Evolutionary conservation across 1,139 yeast species (phyloP).

Genomic region (Taphrina betulina): DNA sequence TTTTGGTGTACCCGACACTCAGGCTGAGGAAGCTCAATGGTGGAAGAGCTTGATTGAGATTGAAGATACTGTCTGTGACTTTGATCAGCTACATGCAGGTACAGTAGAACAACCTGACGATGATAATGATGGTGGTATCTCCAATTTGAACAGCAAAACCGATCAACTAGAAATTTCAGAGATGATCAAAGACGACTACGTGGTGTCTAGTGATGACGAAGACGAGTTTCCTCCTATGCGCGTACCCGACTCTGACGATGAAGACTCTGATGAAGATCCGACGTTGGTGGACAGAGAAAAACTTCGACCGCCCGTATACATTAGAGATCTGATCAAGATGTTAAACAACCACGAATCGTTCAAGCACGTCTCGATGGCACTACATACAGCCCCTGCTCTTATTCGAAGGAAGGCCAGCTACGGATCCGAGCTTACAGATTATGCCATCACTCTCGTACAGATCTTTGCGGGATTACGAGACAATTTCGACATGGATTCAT

Average conservation of each 20-base stretch:
- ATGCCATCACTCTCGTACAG: slow-evolving; percentile 18
- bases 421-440: slow-evolving; percentile 22
- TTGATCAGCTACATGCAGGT: slow-evolving; percentile 2
- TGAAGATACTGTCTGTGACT: not conserved
- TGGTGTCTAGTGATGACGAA: slow-evolving; percentile 9
- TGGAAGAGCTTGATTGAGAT: slow-evolving; percentile 14
- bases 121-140: not conserved
- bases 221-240: slow-evolving; percentile 11
- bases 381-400: slow-evolving; percentile 9
- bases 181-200: not conserved
- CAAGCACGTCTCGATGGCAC: slow-evolving; percentile 9
- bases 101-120: slow-evolving; percentile 11
- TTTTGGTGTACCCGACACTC: slow-evolving; percentile 23
- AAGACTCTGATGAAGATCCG: slow-evolving; percentile 32
- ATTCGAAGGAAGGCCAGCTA: slow-evolving; percentile 14
- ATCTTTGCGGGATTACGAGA: slow-evolving; percentile 20
- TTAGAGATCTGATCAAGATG: slow-evolving; percentile 21
- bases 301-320: slow-evolving; percentile 23
- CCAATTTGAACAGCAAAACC: not conserved
- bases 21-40: slow-evolving; percentile 12
- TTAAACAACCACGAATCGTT: slow-evolving; percentile 17
- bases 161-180: not conserved
- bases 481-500: slow-evolving; percentile 28
- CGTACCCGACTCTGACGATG: slow-evolving; percentile 33
- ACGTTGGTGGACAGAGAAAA: slow-evolving; percentile 23